phyloP scores from a whole-genome alignment of 352 stramenopile genomes.

The Globisporangium megalacanthum region DNA sequence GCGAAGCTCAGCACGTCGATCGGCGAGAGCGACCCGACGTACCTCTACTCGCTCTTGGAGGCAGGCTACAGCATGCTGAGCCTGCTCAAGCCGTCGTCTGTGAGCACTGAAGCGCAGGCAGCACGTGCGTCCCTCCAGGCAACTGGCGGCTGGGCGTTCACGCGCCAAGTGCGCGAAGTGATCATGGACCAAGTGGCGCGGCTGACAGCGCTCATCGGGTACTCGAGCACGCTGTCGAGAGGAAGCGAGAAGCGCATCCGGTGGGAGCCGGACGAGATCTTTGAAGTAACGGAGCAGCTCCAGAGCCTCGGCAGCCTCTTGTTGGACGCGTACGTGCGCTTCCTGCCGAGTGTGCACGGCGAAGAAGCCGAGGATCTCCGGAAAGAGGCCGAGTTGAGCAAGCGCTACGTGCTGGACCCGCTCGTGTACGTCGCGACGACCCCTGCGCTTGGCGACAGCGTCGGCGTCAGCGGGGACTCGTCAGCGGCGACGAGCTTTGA shows the following conservation, averaged over 20 bases:
- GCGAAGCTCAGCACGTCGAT: slow-evolving; percentile 43
- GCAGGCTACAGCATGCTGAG: slow-evolving; percentile 66
- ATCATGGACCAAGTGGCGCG: slow-evolving; percentile 58
- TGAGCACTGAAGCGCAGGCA: slow-evolving; percentile 10
- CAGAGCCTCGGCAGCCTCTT: slow-evolving; percentile 42
- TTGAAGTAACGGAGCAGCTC: slow-evolving; percentile 63
- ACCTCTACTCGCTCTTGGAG: slow-evolving; percentile 57
- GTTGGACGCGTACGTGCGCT: slow-evolving; percentile 49
- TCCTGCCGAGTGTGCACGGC: slow-evolving; percentile 27
- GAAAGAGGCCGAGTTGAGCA: slow-evolving; percentile 55
- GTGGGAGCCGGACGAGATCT: slow-evolving; percentile 53
- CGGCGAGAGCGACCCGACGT: slow-evolving; percentile 54
- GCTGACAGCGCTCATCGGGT: slow-evolving; percentile 44
- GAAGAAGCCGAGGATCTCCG: slow-evolving; percentile 53
- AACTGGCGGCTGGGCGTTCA: slow-evolving; percentile 61
- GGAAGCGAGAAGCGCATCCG: slow-evolving; percentile 25
- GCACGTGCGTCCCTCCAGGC: slow-evolving; percentile 13
- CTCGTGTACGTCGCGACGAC: slow-evolving; percentile 68
- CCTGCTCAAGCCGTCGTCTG: slow-evolving; percentile 37
- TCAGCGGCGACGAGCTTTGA: slow-evolving; percentile 17
- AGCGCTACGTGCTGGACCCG: slow-evolving; percentile 56
- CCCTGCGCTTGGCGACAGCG: slow-evolving; percentile 5
- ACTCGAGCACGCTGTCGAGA: slow-evolving; percentile 21
- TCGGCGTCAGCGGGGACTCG: neutral
- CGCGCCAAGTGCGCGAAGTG: slow-evolving; percentile 47